Percentiles rank a stretch among this genome's conserved stretches.
Evolutionary conservation across 768 basidiomycete species (phyloP).

Genomic region (Leccinum subgranulosum): DNA sequence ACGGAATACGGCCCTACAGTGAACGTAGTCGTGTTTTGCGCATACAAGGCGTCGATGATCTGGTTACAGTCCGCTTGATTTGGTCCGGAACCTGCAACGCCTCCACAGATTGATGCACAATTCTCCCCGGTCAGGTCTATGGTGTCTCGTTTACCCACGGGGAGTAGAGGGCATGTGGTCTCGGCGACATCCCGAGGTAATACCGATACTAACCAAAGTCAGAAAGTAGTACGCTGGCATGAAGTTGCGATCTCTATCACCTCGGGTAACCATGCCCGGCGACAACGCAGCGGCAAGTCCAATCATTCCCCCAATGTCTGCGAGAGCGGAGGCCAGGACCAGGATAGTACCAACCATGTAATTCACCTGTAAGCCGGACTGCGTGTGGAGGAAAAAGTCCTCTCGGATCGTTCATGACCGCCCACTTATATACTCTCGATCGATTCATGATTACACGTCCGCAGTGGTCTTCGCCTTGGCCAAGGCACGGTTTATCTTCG

Average conservation of each 20-base stretch:
- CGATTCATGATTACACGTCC: background rate
- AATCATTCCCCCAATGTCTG: background rate
- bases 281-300: background rate
- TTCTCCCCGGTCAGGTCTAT: background rate
- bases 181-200: background rate
- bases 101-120: background rate
- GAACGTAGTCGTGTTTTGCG: background rate
- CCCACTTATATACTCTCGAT: background rate
- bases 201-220: background rate
- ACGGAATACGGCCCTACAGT: background rate
- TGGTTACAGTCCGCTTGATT: conserved; percentile 8
- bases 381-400: background rate
- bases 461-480: background rate
- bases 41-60: background rate
- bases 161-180: background rate
- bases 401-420: background rate
- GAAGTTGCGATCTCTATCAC: background rate
- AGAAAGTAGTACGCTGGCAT: background rate
- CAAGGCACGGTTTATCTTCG: background rate
- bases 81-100: background rate
- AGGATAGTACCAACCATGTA: background rate
- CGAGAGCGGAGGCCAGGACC: background rate
- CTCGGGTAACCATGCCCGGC: background rate
- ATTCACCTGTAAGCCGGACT: background rate
- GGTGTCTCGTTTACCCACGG: background rate